Evolutionary conservation across 2,329 filamentous ascomycete species (phyloP), one percentile per base, ranked within the genome.

Genomic region (Stylonectria norvegica): DNA sequence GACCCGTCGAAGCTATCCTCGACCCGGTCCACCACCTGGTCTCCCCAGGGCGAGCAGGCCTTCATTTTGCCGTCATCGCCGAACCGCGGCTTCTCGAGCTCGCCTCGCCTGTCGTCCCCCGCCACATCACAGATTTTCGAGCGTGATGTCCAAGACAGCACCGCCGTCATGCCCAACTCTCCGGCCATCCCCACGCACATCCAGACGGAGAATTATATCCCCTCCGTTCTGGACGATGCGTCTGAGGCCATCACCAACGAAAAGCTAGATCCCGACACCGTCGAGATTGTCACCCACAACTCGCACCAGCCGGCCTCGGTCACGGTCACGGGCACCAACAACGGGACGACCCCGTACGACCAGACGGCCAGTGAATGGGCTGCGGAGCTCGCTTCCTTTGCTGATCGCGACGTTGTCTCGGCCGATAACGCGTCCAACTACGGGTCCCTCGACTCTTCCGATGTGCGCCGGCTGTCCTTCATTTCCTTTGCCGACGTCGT

Each of bases 401-500:
- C 73, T 5, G 70, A 72, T 41, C 66, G 65, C 34, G 71, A 61
- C 34, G 55, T 57, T 45, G 59, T 59, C 25, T 56, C 57, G 33
- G 64, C 81, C 29, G 86, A 91, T 50, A 73, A 73, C 18, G 80
- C 79, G 2, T 86, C 84, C 42, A 88, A 81, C 59, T 91, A 91
- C 62, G 87, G 84, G 20, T 81, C 83, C 32, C 70, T 91, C 46
- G 89, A 95, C 18, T 66, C 64, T 7, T 75, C 79, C 33, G 90
- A 95, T 56, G 79, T 94, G 14, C 83, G 88, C 32, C 81, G 91
- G 16, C 69, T 97, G 47, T 93, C 86, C 62, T 97, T 97, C 68
- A 95, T 97, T 60, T 95, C 89, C 6, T 97, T 97, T 65, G 90
- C 91, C 46, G 91, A 97, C 57, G 89, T 97, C 8, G 89, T 97